These are phyloP conservation scores for Penicillium paradoxum DNA, from an alignment of 495 filamentous ascomycete species.

Conservation along the genomic window DNA sequence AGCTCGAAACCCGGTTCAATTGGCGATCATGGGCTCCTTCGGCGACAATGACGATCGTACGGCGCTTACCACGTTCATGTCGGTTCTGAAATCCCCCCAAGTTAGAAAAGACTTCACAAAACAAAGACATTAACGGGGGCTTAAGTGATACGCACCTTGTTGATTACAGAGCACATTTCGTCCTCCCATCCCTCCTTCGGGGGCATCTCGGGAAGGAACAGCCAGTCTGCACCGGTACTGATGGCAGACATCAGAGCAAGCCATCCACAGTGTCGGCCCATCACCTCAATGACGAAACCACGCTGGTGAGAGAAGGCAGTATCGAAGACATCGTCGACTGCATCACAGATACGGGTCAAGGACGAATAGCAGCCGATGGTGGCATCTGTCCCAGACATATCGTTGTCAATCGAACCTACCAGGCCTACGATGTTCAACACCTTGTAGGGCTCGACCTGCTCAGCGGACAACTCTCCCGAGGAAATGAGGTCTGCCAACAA, in stretches of 20 bases:
- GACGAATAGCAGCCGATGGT: conserved; percentile 98
- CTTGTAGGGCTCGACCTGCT: conserved; percentile 66
- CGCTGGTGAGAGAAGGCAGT: conserved; percentile 95
- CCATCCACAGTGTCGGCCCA: conserved; percentile 99
- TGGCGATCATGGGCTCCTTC: conserved; percentile 88
- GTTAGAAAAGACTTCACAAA: neutral
- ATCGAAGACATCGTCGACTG: conserved; percentile 93
- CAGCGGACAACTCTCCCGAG: conserved; percentile 58
- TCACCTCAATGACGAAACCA: conserved; percentile 97
- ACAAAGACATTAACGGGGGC: neutral
- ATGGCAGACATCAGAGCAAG: conserved; percentile 95
- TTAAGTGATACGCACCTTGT: conserved; percentile 52
- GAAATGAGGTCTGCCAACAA: conserved; percentile 77
- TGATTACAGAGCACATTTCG: conserved; percentile 80
- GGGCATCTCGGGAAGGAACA: conserved; percentile 96
- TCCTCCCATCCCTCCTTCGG: conserved; percentile 81
- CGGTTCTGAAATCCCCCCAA: conserved; percentile 59
- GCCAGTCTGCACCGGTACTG: conserved; percentile 91
- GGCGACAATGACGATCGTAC: conserved; percentile 96
- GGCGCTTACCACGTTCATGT: conserved; percentile 75
- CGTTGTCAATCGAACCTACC: conserved; percentile 97
- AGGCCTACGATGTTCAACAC: conserved; percentile 93
- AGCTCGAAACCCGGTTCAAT: conserved; percentile 76
- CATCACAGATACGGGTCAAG: conserved; percentile 83
- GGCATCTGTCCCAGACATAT: conserved; percentile 93